Conservation (phyloP, 495 filamentous ascomycete species). For the Aspergillus cavernicola region DNA sequence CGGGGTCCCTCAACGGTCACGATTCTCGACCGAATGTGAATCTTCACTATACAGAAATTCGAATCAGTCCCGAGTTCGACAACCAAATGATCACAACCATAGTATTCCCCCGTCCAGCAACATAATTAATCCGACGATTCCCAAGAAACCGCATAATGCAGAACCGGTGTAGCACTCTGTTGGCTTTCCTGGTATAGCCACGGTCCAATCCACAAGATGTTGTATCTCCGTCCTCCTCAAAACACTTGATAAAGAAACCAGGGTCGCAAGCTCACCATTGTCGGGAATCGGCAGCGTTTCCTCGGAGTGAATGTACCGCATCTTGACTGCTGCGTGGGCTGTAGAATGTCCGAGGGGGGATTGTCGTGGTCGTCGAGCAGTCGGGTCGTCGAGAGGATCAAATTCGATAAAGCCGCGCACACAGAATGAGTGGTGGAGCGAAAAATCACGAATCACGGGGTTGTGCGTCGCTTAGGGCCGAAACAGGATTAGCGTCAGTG, state of each 20-base stretch:
- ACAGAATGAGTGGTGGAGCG: constrained; percentile 39
- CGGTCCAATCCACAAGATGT: neutral
- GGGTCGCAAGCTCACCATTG: constrained; percentile 69
- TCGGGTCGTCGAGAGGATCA: constrained; percentile 43
- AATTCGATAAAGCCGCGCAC: constrained; percentile 29
- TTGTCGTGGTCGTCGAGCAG: constrained; percentile 46
- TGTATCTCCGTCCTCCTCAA: constrained; percentile 3
- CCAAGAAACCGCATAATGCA: neutral
- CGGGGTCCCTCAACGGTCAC: constrained; percentile 96
- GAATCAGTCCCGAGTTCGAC: constrained; percentile 24
- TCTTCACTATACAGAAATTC: constrained; percentile 66
- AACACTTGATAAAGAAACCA: constrained; percentile 10
- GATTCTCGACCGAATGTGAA: constrained; percentile 89
- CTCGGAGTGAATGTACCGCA: constrained; percentile 97
- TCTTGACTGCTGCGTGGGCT: constrained; percentile 61
- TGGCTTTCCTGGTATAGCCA: neutral
- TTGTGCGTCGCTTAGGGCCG: constrained; percentile 50
- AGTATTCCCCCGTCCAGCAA: neutral
- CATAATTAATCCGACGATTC: constrained; percentile 2
- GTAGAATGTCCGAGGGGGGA: constrained; percentile 45
- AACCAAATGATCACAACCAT: constrained; percentile 1
- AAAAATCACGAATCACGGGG: constrained; percentile 46
- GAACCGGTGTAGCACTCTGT: neutral
- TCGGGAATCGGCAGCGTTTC: constrained; percentile 92
- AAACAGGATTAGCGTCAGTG: constrained; percentile 34